Base-by-base conservation (phyloP, 306 rosid species). In the Cicer pinnatifidum region DNA sequence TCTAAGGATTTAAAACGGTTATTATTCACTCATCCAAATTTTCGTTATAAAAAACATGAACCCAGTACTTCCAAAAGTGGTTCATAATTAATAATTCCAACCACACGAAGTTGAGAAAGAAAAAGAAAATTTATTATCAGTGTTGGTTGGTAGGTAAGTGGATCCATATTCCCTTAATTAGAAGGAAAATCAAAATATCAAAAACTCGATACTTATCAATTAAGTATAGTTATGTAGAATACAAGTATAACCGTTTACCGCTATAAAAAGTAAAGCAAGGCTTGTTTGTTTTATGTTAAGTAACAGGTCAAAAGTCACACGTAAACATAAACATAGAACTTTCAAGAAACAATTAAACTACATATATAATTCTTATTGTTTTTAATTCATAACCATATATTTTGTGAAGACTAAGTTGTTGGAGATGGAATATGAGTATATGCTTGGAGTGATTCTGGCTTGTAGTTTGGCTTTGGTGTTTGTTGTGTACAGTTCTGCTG, bases 391-490 rank as follows among this genome's bases (percentile, higher is more conserved):
- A 47, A 8, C 39, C 53, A 48, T 19, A 65, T 63, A 6, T 40
- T 61, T 19, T 40, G 9, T 33, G n/a, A 11, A 46, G 2, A 54
- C 15, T 35, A 48, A 28, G 23, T 50, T 43, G 23, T 74, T 11
- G 13, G 54, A 76, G 66, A 85, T 91, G 97, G 90, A 72, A 38
- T 80, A 67, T 79, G 67, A 75, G 58, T 85, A 81, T 66, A 10
- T 74, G 41, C 20, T 85, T 3, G 89, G 83, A 43, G 90, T 74
- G 9, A 45, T 88, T 51, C 7, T 89, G 46, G 88, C 86, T 46
- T 79, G 81, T 66, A 7, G 79, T 16, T 43, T 86, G 57, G 85
- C 73, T 5, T 66, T 81, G 47, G 80, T 80, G 56, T 77, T 80
- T 86, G 74, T 79, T 59, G 11, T 82, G 28, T 83, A 65, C 62